Conservation (phyloP, 1,284 basidiomycete species). For the Cryptococcus floricola region DNA sequence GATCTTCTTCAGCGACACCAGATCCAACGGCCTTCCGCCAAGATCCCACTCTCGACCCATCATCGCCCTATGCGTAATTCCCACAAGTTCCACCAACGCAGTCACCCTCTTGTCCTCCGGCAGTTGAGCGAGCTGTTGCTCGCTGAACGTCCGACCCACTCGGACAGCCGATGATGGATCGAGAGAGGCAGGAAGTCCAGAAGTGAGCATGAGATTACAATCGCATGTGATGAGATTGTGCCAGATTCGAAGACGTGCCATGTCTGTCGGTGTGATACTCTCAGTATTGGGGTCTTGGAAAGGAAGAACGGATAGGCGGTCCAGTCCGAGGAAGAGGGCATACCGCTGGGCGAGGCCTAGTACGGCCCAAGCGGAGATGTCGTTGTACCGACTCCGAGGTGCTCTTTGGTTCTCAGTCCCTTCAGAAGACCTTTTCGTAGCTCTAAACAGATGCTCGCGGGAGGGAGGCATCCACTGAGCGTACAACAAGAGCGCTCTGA, state of each 20-base stretch:
- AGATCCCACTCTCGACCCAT: background rate
- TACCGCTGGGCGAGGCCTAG: conserved; percentile 7
- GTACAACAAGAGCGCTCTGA: conserved; percentile 5
- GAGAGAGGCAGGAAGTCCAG: conserved; percentile 6
- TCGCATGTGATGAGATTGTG: conserved; percentile 9
- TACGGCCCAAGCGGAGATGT: conserved; percentile 9
- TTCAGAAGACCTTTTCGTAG: no score
- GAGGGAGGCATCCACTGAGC: conserved; percentile 9
- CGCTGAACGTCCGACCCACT: background rate
- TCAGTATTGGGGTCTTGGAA: background rate
- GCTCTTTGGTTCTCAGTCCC: background rate
- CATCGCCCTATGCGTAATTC: conserved; percentile 3
- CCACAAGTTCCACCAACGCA: conserved; percentile 6
- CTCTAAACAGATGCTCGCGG: background rate
- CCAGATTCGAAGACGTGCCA: conserved; percentile 3
- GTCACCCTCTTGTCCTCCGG: conserved; percentile 2
- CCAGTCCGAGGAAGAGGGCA: conserved; percentile 2
- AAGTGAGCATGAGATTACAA: conserved; percentile 9
- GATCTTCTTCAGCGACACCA: background rate
- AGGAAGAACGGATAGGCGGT: background rate
- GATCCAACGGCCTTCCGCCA: background rate
- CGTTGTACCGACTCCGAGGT: conserved; percentile 5
- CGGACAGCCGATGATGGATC: background rate
- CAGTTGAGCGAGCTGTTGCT: conserved; percentile 1
- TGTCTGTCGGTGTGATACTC: background rate